Conservation (phyloP, 2,329 filamentous ascomycete genomes). For the Arthrobotrys entomopaga region DNA sequence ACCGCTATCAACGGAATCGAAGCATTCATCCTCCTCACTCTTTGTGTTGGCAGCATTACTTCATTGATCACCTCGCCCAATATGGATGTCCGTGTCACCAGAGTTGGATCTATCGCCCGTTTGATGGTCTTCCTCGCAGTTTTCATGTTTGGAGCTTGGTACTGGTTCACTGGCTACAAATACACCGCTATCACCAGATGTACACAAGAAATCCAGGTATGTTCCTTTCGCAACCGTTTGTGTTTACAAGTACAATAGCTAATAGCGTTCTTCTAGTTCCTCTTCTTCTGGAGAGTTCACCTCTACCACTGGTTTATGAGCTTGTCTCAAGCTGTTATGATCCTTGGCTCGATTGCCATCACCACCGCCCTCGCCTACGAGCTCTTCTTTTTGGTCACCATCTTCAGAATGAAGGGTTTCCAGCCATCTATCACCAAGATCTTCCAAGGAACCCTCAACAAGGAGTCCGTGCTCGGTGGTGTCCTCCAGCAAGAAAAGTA, state of each 20-base stretch:
- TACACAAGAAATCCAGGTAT: conserved; percentile 51
- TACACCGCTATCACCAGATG: conserved; percentile 46
- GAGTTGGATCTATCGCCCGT: conserved; percentile 46
- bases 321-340: conserved; percentile 51
- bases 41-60: conserved; percentile 53
- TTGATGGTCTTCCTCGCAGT: conserved; percentile 50
- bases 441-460: conserved; percentile 43
- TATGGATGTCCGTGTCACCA: conserved; percentile 46
- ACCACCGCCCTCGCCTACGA: conserved; percentile 42
- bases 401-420: conserved; percentile 42
- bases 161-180: conserved; percentile 51
- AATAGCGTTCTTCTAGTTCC: conserved; percentile 30
- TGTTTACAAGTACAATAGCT: neutral
- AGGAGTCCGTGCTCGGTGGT: conserved; percentile 43
- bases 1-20: conserved; percentile 48
- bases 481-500: conserved; percentile 53
- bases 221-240: conserved; percentile 4
- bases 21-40: conserved; percentile 48
- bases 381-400: conserved; percentile 37
- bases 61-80: conserved; percentile 53
- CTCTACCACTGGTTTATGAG: conserved; percentile 55
- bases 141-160: conserved; percentile 54
- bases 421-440: conserved; percentile 38
- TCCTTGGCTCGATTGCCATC: conserved; percentile 40
- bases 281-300: conserved; percentile 54